Evolutionary conservation across 176 grass and related monocot species (phyloP).

Genomic region (Musa acuminata): DNA sequence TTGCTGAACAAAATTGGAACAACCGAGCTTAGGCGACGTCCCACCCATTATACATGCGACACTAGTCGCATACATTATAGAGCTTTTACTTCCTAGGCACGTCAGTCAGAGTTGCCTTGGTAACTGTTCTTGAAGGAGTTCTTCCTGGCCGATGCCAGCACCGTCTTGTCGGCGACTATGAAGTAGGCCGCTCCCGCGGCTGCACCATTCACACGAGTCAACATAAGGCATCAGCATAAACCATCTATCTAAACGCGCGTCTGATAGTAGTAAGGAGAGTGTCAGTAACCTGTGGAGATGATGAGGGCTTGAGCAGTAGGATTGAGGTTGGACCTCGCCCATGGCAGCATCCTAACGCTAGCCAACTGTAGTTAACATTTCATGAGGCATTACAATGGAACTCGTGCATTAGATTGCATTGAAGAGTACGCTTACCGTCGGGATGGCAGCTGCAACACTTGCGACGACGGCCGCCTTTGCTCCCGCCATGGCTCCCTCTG

Average conservation of each 20-base stretch:
- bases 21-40: too few relatives aligned
- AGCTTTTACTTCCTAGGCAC: too few relatives aligned
- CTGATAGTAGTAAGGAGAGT: too few relatives aligned
- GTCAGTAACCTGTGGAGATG: constrained; percentile 36
- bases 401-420: too few relatives aligned
- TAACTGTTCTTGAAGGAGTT: constrained; percentile 3
- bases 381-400: too few relatives aligned
- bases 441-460: constrained; percentile 47
- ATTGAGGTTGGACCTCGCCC: constrained; percentile 60
- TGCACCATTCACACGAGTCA: not conserved
- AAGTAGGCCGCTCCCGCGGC: constrained; percentile 5
- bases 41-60: too few relatives aligned
- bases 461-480: constrained; percentile 50
- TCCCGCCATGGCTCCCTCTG: constrained; percentile 58
- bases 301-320: constrained; percentile 59
- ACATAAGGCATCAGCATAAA: too few relatives aligned
- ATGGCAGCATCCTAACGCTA: constrained; percentile 65
- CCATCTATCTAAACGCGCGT: too few relatives aligned
- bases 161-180: constrained; percentile 10
- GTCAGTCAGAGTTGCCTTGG: too few relatives aligned
- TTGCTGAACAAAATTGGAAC: too few relatives aligned
- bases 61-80: too few relatives aligned
- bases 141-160: constrained; percentile 7
- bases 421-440: constrained; percentile 23
- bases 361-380: constrained; percentile 25